phyloP scores from a whole-genome alignment of 164 flowering plant genomes.

The Echeveria elegans region DNA sequence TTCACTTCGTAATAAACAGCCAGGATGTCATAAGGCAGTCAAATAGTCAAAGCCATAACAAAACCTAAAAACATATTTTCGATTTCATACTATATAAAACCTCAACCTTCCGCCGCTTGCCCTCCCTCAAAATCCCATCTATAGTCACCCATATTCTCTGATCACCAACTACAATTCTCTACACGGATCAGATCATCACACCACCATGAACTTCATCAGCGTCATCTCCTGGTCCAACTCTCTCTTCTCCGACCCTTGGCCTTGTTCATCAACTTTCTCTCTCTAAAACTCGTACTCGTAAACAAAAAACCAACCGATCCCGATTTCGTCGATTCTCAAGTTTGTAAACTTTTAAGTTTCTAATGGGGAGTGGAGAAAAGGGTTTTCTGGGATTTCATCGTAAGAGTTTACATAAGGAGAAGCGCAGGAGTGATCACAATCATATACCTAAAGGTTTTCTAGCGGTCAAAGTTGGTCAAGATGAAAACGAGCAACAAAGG shows the following conservation, averaged over 20 bases:
- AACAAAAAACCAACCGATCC: background rate
- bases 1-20: background rate
- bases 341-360: background rate
- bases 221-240: background rate
- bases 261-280: constrained; percentile 8
- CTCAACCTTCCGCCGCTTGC: background rate
- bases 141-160: background rate
- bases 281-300: background rate
- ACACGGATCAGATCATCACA: no score
- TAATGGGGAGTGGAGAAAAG: background rate
- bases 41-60: background rate
- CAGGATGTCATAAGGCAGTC: background rate
- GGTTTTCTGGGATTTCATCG: background rate
- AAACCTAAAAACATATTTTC: background rate
- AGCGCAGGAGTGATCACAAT: background rate
- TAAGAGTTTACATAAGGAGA: constrained; percentile 7
- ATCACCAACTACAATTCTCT: background rate
- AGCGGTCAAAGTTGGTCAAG: background rate
- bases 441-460: background rate
- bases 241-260: background rate
- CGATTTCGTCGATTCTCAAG: background rate
- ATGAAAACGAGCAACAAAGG: background rate
- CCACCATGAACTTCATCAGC: background rate
- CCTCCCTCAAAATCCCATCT: no score
- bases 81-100: constrained; percentile 2